Base-by-base conservation (phyloP, 345 rosid species). In the Eucalyptus guilfoylei region DNA sequence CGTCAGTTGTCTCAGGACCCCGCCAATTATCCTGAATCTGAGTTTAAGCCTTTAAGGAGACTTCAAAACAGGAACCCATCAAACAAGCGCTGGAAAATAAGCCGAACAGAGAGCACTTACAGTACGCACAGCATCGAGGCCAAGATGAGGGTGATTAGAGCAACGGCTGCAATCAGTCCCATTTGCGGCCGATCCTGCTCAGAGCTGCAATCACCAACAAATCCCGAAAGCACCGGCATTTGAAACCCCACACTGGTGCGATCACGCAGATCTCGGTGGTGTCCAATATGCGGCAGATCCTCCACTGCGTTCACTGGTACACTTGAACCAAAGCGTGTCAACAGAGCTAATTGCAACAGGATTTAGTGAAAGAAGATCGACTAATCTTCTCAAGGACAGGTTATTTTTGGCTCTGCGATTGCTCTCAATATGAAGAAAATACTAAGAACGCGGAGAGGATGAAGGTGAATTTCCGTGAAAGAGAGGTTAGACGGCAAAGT, bases 1-100 rank as follows among this genome's bases (percentile, higher is more conserved):
- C 69, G 34, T 28, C 16, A 19, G 58, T 9, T 30, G 69, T 30
- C 69, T 30, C 69, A 62, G 69, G 69, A 28, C 9, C 69, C 69
- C 13, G 34, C 34, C 72, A 30, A 30, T 62, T 0, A 62, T 62
- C 1, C 0, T 30, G 72, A 62, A 62, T 1, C 0, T 1, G 37
- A 30, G 37, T 62, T 62, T 62, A 6, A 30, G 34, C 72, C 72
- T 62, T 30, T 0, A 28, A 1, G 3, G 19, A 62, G 72, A 62
- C 72, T 62, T 62, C 37, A 14, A 14, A 30, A 26, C 4, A 7
- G 72, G 72, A 62, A 62, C 15, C 69, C 69, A 30, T 62, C 34
- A 62, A 30, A 30, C 34, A 30, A 30, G 69, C 16, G 16, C 4
- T 4, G 34, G 34, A 28, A 62, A 62, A 62, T 62, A 62, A 62